Evolutionary conservation across 2,329 filamentous ascomycete genomes (phyloP).

Genomic region (Dactylellina drechsleri): DNA sequence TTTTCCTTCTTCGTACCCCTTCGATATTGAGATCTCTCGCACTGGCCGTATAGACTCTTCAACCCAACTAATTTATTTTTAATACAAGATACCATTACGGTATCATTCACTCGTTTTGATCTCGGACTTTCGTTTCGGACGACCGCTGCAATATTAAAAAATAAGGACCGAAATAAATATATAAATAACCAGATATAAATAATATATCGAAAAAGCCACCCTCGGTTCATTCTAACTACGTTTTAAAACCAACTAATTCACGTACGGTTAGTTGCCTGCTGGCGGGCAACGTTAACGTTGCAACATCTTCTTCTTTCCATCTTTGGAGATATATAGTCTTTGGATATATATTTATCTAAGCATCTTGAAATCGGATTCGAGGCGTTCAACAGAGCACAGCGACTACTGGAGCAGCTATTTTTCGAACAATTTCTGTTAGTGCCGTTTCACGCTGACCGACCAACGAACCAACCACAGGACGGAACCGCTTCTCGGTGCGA

Average conservation of each 20-base stretch:
- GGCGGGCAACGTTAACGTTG: slow-evolving; percentile 16
- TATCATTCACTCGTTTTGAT: too few species aligned
- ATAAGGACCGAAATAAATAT: too few species aligned
- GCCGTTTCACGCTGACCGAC: slow-evolving; percentile 26
- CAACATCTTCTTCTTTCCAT: background rate
- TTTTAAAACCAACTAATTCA: background rate
- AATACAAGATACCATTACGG: background rate
- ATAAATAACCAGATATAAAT: too few species aligned
- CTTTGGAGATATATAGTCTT: background rate
- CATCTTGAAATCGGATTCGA: background rate
- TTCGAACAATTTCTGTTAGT: slow-evolving; percentile 13
- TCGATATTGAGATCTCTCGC: background rate
- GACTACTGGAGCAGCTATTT: slow-evolving; percentile 29
- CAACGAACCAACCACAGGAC: slow-evolving; percentile 27
- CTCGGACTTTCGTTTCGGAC: too few species aligned
- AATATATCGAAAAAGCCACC: too few species aligned
- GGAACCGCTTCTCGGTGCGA: slow-evolving; percentile 16
- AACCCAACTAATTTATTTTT: slow-evolving; percentile 1
- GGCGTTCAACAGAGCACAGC: slow-evolving; percentile 4
- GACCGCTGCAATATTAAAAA: too few species aligned
- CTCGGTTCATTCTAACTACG: too few species aligned
- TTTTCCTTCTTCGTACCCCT: background rate
- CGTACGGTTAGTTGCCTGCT: slow-evolving; percentile 12
- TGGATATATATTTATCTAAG: background rate
- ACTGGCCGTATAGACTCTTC: slow-evolving; percentile 1